These are phyloP conservation scores for Fusarium domesticum DNA, from an alignment of 2,329 filamentous ascomycete genomes.

Conservation along the genomic window DNA sequence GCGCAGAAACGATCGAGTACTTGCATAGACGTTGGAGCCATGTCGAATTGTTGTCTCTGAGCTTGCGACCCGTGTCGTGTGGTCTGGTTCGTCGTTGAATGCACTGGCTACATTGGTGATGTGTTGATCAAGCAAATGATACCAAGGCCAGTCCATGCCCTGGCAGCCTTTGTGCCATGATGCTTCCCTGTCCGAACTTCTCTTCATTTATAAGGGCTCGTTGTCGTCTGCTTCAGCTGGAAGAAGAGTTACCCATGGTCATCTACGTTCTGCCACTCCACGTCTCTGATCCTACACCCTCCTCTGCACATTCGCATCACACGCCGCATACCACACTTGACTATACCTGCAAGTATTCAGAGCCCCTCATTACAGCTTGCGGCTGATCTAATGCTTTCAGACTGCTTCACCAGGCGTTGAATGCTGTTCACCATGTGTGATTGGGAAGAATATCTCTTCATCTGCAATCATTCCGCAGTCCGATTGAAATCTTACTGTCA, in stretches of 20 bases:
- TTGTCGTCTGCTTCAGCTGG: not conserved
- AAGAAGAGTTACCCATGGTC: not conserved
- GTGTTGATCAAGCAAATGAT: not conserved
- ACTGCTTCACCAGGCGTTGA: not conserved
- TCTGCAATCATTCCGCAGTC: conserved; percentile 58
- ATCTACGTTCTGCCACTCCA: not conserved
- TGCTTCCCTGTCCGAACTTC: not conserved
- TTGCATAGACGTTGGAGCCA: not conserved
- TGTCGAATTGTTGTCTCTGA: not conserved
- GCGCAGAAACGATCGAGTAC: not conserved
- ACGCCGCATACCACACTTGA: not conserved
- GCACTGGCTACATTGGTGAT: not conserved
- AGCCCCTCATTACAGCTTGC: not conserved
- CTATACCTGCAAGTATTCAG: not conserved
- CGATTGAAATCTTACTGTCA: conserved; percentile 70
- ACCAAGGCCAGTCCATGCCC: not conserved
- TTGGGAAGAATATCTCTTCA: conserved; percentile 66
- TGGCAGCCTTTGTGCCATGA: not conserved
- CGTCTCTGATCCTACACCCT: not conserved
- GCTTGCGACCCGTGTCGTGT: not conserved
- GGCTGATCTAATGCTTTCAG: not conserved
- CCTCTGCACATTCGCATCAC: not conserved
- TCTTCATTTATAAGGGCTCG: not conserved
- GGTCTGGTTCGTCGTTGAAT: not conserved
- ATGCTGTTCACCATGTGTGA: conserved; percentile 58